Conservation (phyloP, 2,329 filamentous ascomycete species). For the Bertia moriformis region DNA sequence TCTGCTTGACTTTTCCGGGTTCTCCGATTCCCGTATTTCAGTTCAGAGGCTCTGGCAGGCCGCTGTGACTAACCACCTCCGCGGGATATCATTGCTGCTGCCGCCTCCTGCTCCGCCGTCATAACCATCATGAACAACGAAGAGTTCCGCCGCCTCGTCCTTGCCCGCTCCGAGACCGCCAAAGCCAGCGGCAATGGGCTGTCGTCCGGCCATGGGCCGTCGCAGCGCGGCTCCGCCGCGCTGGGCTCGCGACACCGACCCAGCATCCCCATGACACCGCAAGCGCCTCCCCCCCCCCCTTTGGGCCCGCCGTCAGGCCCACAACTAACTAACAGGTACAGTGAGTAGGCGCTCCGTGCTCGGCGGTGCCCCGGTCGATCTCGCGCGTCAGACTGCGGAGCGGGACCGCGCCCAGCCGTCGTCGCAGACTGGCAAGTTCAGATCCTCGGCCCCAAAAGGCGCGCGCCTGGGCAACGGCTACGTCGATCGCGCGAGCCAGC, state of each 20-base stretch:
- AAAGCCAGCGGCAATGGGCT: slow-evolving; percentile 13
- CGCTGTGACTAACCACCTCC: no score
- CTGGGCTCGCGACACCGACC: slow-evolving; percentile 67
- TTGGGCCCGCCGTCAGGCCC: slow-evolving; percentile 1
- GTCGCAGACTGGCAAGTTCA: slow-evolving; percentile 58
- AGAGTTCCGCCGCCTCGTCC: slow-evolving; percentile 73
- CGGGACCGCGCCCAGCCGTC: slow-evolving; percentile 37
- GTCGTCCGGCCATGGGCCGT: slow-evolving; percentile 23
- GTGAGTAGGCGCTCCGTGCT: slow-evolving; percentile 46
- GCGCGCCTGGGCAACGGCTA: slow-evolving; percentile 69
- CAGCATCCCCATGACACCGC: slow-evolving; percentile 91
- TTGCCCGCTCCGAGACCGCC: slow-evolving; percentile 29
- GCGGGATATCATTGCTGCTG: no score
- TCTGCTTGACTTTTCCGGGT: no score
- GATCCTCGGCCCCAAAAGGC: slow-evolving; percentile 69
- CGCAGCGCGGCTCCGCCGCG: no score
- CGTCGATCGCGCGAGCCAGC: slow-evolving; percentile 60
- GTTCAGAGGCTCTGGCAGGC: no score
- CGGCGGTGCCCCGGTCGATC: slow-evolving; percentile 43
- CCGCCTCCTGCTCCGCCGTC: no score
- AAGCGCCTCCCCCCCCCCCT: no score
- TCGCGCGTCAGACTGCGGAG: slow-evolving; percentile 60
- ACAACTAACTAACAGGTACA: no score
- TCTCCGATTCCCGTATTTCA: no score
- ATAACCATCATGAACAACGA: slow-evolving; percentile 88